Conservation (phyloP, 495 filamentous ascomycete species). For the Xylaria palmicola region DNA sequence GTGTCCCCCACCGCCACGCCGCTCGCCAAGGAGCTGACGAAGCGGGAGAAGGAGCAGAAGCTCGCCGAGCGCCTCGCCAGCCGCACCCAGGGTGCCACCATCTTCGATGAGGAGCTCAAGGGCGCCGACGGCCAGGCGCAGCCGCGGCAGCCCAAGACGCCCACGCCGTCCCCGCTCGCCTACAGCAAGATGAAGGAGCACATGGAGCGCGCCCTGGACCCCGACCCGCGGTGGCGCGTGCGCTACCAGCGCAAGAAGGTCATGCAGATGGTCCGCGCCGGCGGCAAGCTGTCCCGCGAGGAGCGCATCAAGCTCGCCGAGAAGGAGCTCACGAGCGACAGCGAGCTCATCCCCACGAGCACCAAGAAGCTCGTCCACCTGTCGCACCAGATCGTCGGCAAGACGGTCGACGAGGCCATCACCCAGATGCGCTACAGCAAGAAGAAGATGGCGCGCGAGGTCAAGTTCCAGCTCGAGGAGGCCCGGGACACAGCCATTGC, state of each 20-base stretch:
- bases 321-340: constrained; percentile 61
- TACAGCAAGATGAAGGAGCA: constrained; percentile 36
- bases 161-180: constrained; percentile 9
- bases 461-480: constrained; percentile 70
- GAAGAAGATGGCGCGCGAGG: constrained; percentile 87
- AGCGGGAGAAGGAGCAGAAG: constrained; percentile 26
- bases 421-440: constrained; percentile 92
- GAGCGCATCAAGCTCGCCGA: constrained; percentile 71
- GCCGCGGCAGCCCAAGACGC: neutral
- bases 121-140: constrained; percentile 20
- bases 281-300: constrained; percentile 57
- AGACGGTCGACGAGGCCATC: constrained; percentile 88
- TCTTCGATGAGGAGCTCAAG: constrained; percentile 57
- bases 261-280: constrained; percentile 60
- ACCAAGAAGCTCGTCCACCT: constrained; percentile 85
- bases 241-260: constrained; percentile 84
- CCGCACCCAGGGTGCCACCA: constrained; percentile 47
- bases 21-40: constrained; percentile 16
- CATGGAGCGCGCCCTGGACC: constrained; percentile 63
- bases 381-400: constrained; percentile 84
- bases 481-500: constrained; percentile 78
- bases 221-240: constrained; percentile 60
- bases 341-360: constrained; percentile 70
- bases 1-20: neutral
- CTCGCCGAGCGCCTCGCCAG: constrained; percentile 28